A percentile compares a stretch with the other conserved stretches of the same genome.
phyloP scores from a whole-genome alignment of 768 basidiomycete species.

The Pholiota conissans region DNA sequence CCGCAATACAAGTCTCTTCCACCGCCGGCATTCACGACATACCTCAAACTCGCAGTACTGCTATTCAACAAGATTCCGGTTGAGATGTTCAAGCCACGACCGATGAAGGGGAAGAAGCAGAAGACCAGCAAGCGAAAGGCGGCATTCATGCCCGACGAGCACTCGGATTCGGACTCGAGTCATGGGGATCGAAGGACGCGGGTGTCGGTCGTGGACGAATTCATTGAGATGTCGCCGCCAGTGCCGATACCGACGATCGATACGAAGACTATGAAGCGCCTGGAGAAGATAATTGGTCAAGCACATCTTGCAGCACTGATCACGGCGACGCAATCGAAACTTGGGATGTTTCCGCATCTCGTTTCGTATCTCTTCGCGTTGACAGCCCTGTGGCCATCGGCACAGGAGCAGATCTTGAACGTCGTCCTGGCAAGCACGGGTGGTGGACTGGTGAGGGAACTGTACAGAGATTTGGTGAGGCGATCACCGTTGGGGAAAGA shows the following conservation, averaged over 20 bases:
- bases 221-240: constrained; percentile 23
- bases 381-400: constrained; percentile 56
- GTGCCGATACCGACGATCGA: constrained; percentile 47
- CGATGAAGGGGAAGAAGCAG: background rate
- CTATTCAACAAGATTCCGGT: constrained; percentile 56
- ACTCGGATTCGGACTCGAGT: constrained; percentile 39
- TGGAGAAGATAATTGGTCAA: constrained; percentile 54
- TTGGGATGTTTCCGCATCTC: constrained; percentile 44
- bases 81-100: constrained; percentile 33
- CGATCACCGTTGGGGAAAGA: constrained; percentile 62
- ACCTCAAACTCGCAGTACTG: constrained; percentile 51
- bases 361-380: constrained; percentile 60
- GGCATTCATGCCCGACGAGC: constrained; percentile 33
- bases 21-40: constrained; percentile 44
- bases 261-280: constrained; percentile 58
- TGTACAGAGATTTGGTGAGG: constrained; percentile 71
- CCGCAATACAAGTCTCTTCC: constrained; percentile 58
- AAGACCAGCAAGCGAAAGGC: background rate
- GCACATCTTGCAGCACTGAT: constrained; percentile 58
- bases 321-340: constrained; percentile 37
- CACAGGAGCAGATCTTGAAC: constrained; percentile 58
- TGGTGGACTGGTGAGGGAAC: constrained; percentile 68
- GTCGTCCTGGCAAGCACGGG: constrained; percentile 46
- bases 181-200: constrained; percentile 17
- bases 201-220: constrained; percentile 36